phyloP scores from a whole-genome alignment of 2,329 filamentous ascomycete genomes.

The Chalaropsis thielavioides region DNA sequence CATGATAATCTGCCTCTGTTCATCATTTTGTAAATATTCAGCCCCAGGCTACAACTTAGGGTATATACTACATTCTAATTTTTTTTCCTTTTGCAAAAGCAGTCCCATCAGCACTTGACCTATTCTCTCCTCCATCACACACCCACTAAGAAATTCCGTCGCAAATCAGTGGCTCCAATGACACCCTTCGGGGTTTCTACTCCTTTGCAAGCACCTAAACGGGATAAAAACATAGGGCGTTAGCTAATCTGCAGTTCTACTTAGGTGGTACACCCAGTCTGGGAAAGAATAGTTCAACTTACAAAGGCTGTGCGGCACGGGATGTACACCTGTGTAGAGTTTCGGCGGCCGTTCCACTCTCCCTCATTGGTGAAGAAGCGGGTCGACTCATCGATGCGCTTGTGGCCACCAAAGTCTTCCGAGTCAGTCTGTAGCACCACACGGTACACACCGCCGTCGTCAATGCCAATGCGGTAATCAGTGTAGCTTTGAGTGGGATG shows the following conservation, averaged over 20 bases:
- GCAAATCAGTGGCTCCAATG: neutral
- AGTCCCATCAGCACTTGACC: neutral
- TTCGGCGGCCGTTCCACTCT: slow-evolving; percentile 77
- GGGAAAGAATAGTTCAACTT: slow-evolving; percentile 25
- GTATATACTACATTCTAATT: neutral
- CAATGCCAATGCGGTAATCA: slow-evolving; percentile 84
- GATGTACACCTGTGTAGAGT: slow-evolving; percentile 86
- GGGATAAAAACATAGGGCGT: neutral
- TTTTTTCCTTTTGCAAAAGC: neutral
- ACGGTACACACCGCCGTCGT: slow-evolving; percentile 69
- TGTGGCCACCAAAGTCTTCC: slow-evolving; percentile 63
- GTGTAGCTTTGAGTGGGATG: slow-evolving; percentile 70
- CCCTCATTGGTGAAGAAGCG: slow-evolving; percentile 86
- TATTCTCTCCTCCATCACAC: neutral
- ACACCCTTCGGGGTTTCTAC: neutral
- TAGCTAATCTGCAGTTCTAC: neutral
- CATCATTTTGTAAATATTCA: neutral
- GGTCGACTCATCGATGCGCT: slow-evolving; percentile 61
- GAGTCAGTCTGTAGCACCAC: slow-evolving; percentile 74
- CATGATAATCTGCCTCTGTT: neutral
- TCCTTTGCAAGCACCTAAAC: slow-evolving; percentile 13
- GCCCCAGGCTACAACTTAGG: slow-evolving; percentile 6
- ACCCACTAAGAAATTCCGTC: too few species aligned
- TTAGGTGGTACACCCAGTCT: neutral
- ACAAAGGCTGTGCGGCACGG: slow-evolving; percentile 74